phyloP scores from a whole-genome alignment of 1,284 basidiomycete genomes.

The Amylostereum chailletii region DNA sequence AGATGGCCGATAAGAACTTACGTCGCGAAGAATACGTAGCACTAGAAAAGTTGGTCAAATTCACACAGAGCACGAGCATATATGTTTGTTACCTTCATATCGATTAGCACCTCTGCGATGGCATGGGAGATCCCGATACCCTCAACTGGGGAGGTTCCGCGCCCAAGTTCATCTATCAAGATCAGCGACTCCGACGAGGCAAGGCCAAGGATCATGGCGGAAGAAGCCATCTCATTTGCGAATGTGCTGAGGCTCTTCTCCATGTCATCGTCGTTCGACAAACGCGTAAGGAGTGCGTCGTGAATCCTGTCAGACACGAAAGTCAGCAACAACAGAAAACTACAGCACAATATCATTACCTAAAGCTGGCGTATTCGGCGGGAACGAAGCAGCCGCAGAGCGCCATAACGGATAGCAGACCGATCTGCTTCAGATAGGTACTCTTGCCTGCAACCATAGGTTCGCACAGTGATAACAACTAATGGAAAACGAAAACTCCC shows the following conservation, averaged over 20 bases:
- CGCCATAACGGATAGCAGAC: conserved; percentile 77
- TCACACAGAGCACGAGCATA: not conserved
- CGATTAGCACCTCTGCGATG: conserved; percentile 81
- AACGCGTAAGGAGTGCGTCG: conserved; percentile 75
- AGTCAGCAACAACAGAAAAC: not conserved
- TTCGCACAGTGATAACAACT: not conserved
- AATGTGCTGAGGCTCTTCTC: conserved; percentile 88
- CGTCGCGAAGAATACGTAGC: conserved; percentile 87
- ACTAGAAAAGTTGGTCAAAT: conserved; percentile 28
- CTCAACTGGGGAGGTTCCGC: conserved; percentile 81
- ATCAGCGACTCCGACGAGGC: conserved; percentile 69
- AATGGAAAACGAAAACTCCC: conserved; percentile 22
- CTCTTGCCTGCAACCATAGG: conserved; percentile 60
- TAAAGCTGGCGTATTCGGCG: conserved; percentile 82
- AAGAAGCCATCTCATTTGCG: conserved; percentile 85
- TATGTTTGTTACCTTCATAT: conserved; percentile 43
- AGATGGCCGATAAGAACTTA: conserved; percentile 27
- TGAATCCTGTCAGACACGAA: conserved; percentile 46
- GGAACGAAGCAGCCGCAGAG: conserved; percentile 89
- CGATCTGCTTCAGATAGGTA: conserved; percentile 85
- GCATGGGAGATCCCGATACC: conserved; percentile 89
- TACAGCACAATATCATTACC: conserved; percentile 27
- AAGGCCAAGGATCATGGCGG: conserved; percentile 83
- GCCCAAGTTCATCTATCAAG: conserved; percentile 85
- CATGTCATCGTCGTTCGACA: conserved; percentile 90